A percentile compares a stretch with the other conserved stretches of the same genome.
Conservation (phyloP, 768 basidiomycete species). For the Cystofilobasidium capitatum region DNA sequence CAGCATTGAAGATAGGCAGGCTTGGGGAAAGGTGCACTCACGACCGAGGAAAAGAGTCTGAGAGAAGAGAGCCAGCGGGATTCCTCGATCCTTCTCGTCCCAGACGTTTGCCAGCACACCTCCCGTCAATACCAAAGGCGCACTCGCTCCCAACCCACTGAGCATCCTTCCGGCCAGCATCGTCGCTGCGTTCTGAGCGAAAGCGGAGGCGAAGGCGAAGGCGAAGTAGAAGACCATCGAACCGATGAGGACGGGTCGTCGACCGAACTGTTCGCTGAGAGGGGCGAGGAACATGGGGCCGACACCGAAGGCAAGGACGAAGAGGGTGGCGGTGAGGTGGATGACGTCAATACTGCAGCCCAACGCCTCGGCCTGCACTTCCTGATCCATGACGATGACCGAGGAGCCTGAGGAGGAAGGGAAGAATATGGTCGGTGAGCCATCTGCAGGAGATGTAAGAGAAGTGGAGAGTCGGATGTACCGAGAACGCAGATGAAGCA, state of each 20-base stretch:
- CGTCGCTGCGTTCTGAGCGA: constrained; percentile 34
- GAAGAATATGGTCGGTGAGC: not conserved
- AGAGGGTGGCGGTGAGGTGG: not conserved
- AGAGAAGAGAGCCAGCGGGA: constrained; percentile 37
- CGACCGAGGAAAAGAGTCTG: constrained; percentile 31
- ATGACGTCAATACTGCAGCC: constrained; percentile 28
- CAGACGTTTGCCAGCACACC: constrained; percentile 31
- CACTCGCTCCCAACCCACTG: constrained; percentile 34
- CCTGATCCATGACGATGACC: constrained; percentile 31
- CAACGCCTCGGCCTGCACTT: constrained; percentile 29
- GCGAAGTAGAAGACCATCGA: constrained; percentile 33
- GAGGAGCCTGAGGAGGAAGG: constrained; percentile 7
- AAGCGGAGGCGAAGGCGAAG: constrained; percentile 38
- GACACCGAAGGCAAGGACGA: constrained; percentile 31
- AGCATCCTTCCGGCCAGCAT: constrained; percentile 36
- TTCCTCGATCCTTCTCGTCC: constrained; percentile 34
- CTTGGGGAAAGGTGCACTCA: too few relatives aligned
- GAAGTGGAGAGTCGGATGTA: too few relatives aligned
- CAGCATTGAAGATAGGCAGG: too few relatives aligned
- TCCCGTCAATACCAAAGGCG: constrained; percentile 35
- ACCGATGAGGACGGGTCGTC: constrained; percentile 32
- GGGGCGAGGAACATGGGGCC: constrained; percentile 39
- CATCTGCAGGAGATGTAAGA: constrained; percentile 32
- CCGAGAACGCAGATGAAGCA: constrained; percentile 33
- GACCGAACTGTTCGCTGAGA: constrained; percentile 34